Base-by-base conservation (phyloP, 2,329 filamentous ascomycete species). In the Claviceps lovelessii region DNA sequence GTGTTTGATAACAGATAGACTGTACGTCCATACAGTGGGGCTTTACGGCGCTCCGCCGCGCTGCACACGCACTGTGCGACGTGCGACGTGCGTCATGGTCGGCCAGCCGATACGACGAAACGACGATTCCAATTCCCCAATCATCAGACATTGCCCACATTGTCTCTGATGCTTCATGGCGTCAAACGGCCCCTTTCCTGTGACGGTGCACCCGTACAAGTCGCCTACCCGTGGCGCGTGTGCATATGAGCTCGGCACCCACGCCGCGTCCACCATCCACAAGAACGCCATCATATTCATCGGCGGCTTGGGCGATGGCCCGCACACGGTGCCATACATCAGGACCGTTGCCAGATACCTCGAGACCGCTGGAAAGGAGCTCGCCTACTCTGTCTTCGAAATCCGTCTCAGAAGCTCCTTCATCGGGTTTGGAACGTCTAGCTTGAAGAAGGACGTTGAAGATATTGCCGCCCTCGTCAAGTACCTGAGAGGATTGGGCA, bases 231-330 rank as follows among this genome's bases (percentile, higher is more conserved):
- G 66, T 8, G 62, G 68, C 51, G 68, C 71, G 7, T 71, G 69
- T 55, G 75, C 75, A 37, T 79, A 78, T 58, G 76, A 79, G 61
- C 62, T 69, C 19, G 75, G 76, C 29, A 41, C 33, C 23, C 63
- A 66, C 17, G 46, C 60, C 11, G 62, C 67, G 5, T 33, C 17
- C 39, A 41, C 39, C 6, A 7, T n/a, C 39, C 5, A 41, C 55
- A 70, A 65, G 51, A 81, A 87, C 67, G 82, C 81, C 3, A 67
- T 89, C 54, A 67, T 89, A 57, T 86, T 85, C 69, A 76, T 88
- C 58, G 84, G 83, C 58, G 86, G 86, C 41, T 76, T 90, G 17
- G 77, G 76, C 42, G 86, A 88, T 66, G 84, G 84, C 1, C 79
- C 85, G 56, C 79, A 85, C 58, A 83, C 81, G 0, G 76, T 85